phyloP scores from a whole-genome alignment of 345 rosid genomes.

The Reutealis trisperma region DNA sequence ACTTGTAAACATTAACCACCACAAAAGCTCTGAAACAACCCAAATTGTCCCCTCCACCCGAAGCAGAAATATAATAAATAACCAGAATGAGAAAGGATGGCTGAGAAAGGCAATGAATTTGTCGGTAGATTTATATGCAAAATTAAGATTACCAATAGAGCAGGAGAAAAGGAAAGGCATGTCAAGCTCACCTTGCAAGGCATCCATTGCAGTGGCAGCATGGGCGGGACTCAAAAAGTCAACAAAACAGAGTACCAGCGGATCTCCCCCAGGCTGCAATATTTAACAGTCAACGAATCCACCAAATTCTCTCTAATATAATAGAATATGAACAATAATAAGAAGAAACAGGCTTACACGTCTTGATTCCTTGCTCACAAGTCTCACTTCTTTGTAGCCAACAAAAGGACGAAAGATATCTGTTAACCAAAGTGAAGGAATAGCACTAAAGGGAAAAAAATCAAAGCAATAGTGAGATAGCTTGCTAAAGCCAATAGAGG shows the following conservation, averaged over 20 bases:
- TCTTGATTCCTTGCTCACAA: conserved; percentile 66
- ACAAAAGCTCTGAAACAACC: not conserved
- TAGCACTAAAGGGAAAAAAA: conserved; percentile 13
- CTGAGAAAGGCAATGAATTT: not conserved
- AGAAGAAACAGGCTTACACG: conserved; percentile 39
- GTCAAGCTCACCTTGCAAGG: conserved; percentile 61
- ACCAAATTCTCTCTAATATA: conserved; percentile 8
- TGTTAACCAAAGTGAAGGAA: conserved; percentile 43
- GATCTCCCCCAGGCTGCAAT: conserved; percentile 65
- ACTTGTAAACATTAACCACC: not conserved
- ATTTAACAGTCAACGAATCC: conserved; percentile 2
- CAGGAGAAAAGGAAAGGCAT: not conserved
- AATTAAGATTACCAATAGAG: not conserved
- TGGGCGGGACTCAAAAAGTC: conserved; percentile 68
- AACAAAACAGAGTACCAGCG: conserved; percentile 62
- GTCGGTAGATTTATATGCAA: not conserved
- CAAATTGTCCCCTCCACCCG: not conserved
- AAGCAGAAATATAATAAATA: not conserved
- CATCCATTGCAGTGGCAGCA: conserved; percentile 70
- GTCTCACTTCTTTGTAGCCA: conserved; percentile 74
- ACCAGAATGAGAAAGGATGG: not conserved
- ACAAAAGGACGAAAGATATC: conserved; percentile 78
- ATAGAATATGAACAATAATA: not conserved
- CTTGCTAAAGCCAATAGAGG: conserved; percentile 23
- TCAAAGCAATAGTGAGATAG: conserved; percentile 10